These are phyloP conservation scores for Tripidium arundinaceum DNA, from an alignment of 202 grass and related monocot genomes.

Conservation along the genomic window DNA sequence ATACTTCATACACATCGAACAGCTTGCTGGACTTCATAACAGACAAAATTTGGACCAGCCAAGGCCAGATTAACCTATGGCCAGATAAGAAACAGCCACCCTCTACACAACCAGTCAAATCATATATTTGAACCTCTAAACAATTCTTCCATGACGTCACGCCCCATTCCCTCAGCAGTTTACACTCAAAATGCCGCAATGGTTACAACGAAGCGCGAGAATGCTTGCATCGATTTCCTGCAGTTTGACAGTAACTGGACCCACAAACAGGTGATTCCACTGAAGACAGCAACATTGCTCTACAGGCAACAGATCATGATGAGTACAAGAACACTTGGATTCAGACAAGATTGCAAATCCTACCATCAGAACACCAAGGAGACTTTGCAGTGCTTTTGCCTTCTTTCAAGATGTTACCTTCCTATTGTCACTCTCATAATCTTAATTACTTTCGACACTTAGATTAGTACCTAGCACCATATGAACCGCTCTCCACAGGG, in stretches of 20 bases:
- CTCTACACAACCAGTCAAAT: not conserved
- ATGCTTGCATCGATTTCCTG: not conserved
- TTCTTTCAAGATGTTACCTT: conserved; percentile 55
- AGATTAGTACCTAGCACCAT: too few species aligned
- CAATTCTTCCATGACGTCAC: not conserved
- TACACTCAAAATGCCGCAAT: conserved; percentile 17
- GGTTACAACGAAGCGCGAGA: not conserved
- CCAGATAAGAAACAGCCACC: conserved; percentile 1
- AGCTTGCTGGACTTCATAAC: not conserved
- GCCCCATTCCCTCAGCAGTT: not conserved
- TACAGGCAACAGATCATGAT: not conserved
- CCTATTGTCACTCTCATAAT: too few species aligned
- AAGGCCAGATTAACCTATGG: not conserved
- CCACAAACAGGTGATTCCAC: conserved; percentile 25
- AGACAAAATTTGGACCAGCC: conserved; percentile 17
- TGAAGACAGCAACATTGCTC: not conserved
- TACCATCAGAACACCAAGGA: conserved; percentile 13
- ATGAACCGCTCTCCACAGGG: too few species aligned
- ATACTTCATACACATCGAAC: not conserved
- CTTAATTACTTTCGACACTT: too few species aligned
- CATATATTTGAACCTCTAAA: not conserved
- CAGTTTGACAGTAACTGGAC: not conserved
- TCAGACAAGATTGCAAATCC: conserved; percentile 5
- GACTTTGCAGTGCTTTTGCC: not conserved
- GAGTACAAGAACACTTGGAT: not conserved